These are phyloP conservation scores for Pseudevernia furfuracea DNA, from an alignment of 495 filamentous ascomycete species.

Conservation along the genomic window DNA sequence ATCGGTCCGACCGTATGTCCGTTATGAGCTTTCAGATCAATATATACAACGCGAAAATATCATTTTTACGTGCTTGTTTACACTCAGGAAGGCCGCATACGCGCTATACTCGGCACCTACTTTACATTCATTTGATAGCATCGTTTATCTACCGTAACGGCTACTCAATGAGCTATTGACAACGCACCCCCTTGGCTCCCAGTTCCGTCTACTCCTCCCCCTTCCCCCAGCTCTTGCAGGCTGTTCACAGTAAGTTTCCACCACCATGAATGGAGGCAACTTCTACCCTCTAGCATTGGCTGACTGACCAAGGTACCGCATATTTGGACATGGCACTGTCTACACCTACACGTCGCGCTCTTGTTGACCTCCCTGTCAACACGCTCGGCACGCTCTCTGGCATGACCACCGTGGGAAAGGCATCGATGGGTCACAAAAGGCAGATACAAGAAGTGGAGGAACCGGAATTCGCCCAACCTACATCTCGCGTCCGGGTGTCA, in stretches of 20 bases:
- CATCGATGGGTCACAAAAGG: constrained; percentile 17
- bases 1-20: neutral
- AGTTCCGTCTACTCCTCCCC: neutral
- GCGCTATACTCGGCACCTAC: neutral
- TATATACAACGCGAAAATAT: constrained; percentile 1
- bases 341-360: constrained; percentile 18
- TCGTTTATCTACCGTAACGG: neutral
- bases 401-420: constrained; percentile 1
- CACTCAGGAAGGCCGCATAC: neutral
- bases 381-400: constrained; percentile 12
- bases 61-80: constrained; percentile 7
- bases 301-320: neutral
- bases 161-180: neutral
- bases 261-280: neutral
- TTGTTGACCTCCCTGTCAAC: constrained; percentile 26
- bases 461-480: constrained; percentile 6
- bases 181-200: neutral
- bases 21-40: constrained; percentile 1
- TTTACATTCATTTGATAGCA: neutral
- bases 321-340: constrained; percentile 17
- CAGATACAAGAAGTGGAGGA: constrained; percentile 20
- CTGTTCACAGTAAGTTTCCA: neutral
- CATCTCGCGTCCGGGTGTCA: constrained; percentile 12
- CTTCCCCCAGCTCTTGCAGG: neutral
- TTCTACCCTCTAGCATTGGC: neutral